These are phyloP conservation scores for Dendrothele bispora DNA, from an alignment of 768 basidiomycete genomes.

Conservation along the genomic window DNA sequence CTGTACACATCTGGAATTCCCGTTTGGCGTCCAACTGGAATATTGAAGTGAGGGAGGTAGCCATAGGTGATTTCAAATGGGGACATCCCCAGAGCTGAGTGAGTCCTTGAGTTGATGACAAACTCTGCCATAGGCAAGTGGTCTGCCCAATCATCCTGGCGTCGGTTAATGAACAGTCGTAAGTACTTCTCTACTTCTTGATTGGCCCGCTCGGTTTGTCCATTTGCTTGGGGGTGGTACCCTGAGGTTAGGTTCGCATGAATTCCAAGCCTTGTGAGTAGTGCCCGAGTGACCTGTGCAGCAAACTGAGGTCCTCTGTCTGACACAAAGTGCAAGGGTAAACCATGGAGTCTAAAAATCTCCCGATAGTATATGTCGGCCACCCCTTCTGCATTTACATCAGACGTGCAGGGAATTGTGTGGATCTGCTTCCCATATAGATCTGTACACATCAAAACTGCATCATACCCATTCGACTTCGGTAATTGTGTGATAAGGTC, in stretches of 20 bases:
- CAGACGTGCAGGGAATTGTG: conserved; percentile 19
- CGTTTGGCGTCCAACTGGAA: no score
- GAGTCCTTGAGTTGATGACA: neutral
- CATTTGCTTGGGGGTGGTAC: neutral
- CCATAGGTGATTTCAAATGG: no score
- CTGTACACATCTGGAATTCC: no score
- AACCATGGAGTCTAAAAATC: conserved; percentile 3
- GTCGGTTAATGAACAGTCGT: conserved; percentile 22
- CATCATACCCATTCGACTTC: conserved; percentile 12
- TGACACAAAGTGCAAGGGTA: neutral
- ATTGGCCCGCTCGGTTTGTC: neutral
- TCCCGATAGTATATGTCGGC: conserved; percentile 13
- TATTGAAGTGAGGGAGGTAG: no score
- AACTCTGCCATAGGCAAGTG: conserved; percentile 31
- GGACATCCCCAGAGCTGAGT: neutral
- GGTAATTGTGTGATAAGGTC: conserved; percentile 25
- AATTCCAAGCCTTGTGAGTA: neutral
- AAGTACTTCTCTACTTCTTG: conserved; percentile 25
- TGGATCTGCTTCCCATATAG: conserved; percentile 29
- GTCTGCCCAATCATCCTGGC: conserved; percentile 30
- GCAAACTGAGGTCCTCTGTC: conserved; percentile 10
- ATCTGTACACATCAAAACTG: conserved; percentile 22
- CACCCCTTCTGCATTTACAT: conserved; percentile 14
- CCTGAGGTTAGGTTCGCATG: neutral
- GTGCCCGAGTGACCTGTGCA: conserved; percentile 2